Evolutionary conservation across 2,329 filamentous ascomycete species (phyloP).

Genomic region (Tothia fuscella): DNA sequence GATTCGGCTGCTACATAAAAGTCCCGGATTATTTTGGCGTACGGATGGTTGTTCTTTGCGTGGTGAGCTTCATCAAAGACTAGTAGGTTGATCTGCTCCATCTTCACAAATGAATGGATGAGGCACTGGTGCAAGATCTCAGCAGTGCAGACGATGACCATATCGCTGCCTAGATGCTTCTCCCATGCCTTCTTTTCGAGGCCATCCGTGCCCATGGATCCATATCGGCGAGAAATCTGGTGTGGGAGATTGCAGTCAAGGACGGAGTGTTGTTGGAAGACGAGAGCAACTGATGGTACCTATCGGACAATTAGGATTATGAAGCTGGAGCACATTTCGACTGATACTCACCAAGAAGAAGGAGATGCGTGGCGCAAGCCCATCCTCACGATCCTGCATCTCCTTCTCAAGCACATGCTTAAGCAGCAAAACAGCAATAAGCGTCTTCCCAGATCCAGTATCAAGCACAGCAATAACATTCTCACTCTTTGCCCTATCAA

Average conservation of each 20-base stretch:
- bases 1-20: constrained; percentile 52
- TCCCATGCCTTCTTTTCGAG: constrained; percentile 50
- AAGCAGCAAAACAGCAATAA: constrained; percentile 84
- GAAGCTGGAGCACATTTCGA: background rate
- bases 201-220: constrained; percentile 44
- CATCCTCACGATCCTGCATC: constrained; percentile 52
- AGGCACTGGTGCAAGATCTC: constrained; percentile 74
- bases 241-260: constrained; percentile 71
- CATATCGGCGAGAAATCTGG: constrained; percentile 61
- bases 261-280: constrained; percentile 79
- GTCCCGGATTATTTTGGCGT: constrained; percentile 79
- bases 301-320: constrained; percentile 18
- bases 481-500: constrained; percentile 68
- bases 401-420: constrained; percentile 67
- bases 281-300: constrained; percentile 79
- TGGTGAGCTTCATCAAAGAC: constrained; percentile 97
- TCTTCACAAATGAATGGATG: constrained; percentile 64
- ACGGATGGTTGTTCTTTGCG: constrained; percentile 85
- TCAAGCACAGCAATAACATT: constrained; percentile 92
- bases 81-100: constrained; percentile 75
- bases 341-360: constrained; percentile 64
- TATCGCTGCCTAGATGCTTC: constrained; percentile 49
- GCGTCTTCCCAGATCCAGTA: constrained; percentile 90
- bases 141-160: constrained; percentile 85
- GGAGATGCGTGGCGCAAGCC: constrained; percentile 51